A percentile compares a stretch with the other conserved stretches of the same genome.
phyloP scores from a whole-genome alignment of 768 basidiomycete genomes.

The Lactifluus hygrophoroides region DNA sequence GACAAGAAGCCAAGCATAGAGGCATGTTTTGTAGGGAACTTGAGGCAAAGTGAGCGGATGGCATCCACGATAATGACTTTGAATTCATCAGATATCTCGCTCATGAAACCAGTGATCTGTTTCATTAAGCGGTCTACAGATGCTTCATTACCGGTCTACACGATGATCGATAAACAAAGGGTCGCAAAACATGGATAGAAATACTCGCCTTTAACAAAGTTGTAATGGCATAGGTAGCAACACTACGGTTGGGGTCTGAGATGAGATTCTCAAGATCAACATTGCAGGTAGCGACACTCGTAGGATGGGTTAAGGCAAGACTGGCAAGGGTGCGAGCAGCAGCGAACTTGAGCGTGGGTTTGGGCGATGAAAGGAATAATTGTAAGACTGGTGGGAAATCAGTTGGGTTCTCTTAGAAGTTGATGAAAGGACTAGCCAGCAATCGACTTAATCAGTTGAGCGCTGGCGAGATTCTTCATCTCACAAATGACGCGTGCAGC shows the following conservation, averaged over 20 bases:
- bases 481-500: constrained; percentile 97
- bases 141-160: constrained; percentile 93
- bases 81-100: constrained; percentile 99
- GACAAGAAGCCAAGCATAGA: constrained; percentile 97
- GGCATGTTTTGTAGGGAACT: constrained; percentile 94
- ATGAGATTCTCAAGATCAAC: constrained; percentile 96
- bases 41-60: constrained; percentile 95
- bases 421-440: constrained; percentile 48
- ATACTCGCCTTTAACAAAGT: constrained; percentile 81
- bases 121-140: constrained; percentile 99
- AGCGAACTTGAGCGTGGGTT: constrained; percentile 92
- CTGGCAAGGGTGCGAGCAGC: constrained; percentile 91
- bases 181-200: neutral
- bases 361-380: constrained; percentile 92
- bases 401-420: neutral
- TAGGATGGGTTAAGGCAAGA: constrained; percentile 79
- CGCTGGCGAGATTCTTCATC: constrained; percentile 72
- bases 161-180: constrained; percentile 15
- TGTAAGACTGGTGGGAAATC: constrained; percentile 62
- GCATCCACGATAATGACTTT: constrained; percentile 99
- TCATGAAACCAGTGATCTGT: constrained; percentile 98
- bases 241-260: constrained; percentile 88
- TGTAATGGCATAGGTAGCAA: constrained; percentile 98
- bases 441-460: constrained; percentile 81
- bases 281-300: constrained; percentile 85